These are phyloP conservation scores for Cercophora newfieldiana DNA, from an alignment of 495 filamentous ascomycete genomes.

Conservation along the genomic window DNA sequence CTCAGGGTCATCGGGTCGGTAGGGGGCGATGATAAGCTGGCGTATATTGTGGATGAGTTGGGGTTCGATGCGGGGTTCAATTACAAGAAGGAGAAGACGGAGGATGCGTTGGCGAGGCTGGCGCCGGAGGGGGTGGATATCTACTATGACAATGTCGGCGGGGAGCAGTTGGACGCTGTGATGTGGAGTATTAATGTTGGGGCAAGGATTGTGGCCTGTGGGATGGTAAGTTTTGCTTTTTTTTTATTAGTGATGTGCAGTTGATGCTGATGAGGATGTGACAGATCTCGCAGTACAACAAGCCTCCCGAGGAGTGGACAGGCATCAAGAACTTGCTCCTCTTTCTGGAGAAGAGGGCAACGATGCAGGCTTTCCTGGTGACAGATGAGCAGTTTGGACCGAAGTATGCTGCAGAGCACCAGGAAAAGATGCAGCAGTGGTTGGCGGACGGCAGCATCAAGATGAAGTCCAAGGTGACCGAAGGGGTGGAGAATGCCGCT, in stretches of 20 bases:
- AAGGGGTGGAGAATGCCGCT: conserved; percentile 74
- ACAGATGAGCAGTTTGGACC: conserved; percentile 59
- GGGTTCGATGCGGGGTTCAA: conserved; percentile 69
- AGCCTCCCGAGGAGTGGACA: conserved; percentile 54
- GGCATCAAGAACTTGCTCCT: conserved; percentile 63
- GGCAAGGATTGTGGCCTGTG: conserved; percentile 62
- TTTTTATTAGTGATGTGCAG: conserved; percentile 18
- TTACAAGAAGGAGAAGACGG: conserved; percentile 61
- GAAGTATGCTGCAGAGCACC: conserved; percentile 68
- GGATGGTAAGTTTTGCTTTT: conserved; percentile 17
- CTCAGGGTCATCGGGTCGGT: conserved; percentile 69
- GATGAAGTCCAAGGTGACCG: conserved; percentile 62
- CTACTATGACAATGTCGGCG: conserved; percentile 91
- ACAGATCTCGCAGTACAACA: conserved; percentile 72
- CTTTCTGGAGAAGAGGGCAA: conserved; percentile 42
- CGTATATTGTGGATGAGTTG: conserved; percentile 60
- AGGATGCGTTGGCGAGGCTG: conserved; percentile 66
- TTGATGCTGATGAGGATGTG: conserved; percentile 32
- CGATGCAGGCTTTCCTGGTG: conserved; percentile 72
- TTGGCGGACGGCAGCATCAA: conserved; percentile 76
- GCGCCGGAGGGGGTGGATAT: conserved; percentile 83
- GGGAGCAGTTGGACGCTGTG: conserved; percentile 65
- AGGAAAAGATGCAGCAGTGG: conserved; percentile 77
- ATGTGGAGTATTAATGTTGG: conserved; percentile 63
- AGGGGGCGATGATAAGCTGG: conserved; percentile 63